These are phyloP conservation scores for Amanita pseudoporphyria DNA, from an alignment of 768 basidiomycete genomes.

Conservation along the genomic window DNA sequence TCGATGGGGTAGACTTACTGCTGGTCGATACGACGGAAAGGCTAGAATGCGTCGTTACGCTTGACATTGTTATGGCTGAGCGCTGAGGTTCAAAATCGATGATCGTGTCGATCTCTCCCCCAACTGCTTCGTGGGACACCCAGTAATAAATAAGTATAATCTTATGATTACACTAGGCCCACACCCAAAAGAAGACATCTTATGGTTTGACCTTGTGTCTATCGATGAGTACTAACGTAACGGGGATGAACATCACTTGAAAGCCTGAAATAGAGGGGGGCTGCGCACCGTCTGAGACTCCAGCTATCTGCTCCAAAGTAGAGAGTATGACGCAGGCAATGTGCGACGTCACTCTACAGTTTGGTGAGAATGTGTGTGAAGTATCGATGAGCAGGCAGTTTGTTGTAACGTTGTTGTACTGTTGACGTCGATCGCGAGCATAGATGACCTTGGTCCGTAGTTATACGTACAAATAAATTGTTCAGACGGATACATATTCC, in stretches of 20 bases:
- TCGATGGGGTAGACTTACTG: neutral
- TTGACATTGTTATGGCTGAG: conserved; percentile 6
- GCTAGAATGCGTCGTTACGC: neutral
- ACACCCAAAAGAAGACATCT: too few species aligned
- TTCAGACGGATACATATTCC: neutral
- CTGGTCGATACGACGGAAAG: conserved; percentile 3
- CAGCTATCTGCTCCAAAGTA: too few species aligned
- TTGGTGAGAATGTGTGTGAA: conserved; percentile 98
- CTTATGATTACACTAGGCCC: too few species aligned
- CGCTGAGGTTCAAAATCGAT: too few species aligned
- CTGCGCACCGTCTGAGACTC: too few species aligned
- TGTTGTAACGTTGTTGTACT: conserved; percentile 93
- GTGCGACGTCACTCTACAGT: conserved; percentile 92
- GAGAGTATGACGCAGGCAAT: conserved; percentile 98
- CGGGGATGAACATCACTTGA: too few species aligned
- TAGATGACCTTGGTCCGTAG: conserved; percentile 94
- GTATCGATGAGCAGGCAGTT: conserved; percentile 99
- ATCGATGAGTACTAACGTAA: too few species aligned
- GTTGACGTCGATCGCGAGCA: conserved; percentile 97
- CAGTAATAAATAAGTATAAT: too few species aligned
- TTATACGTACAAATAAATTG: conserved; percentile 52
- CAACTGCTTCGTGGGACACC: too few species aligned
- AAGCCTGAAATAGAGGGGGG: too few species aligned
- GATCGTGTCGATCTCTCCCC: too few species aligned
- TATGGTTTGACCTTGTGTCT: too few species aligned